A percentile compares a stretch with the other conserved stretches of the same genome.
Evolutionary conservation across 2,329 filamentous ascomycete genomes (phyloP).

Genomic region (Cordyceps tenuipes): DNA sequence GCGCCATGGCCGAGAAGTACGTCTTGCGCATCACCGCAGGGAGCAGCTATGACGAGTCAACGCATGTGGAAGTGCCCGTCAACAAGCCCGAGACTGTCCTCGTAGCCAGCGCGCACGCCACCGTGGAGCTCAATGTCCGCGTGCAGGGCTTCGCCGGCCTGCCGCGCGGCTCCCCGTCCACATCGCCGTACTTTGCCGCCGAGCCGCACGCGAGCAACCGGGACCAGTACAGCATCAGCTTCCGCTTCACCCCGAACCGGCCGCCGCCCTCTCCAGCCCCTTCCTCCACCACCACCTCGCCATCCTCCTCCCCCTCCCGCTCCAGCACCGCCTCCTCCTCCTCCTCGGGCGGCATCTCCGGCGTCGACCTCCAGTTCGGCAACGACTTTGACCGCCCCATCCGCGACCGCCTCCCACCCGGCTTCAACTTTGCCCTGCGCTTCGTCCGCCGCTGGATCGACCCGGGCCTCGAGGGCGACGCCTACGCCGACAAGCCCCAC

Average conservation of each 20-base stretch:
- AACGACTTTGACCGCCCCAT: conserved; percentile 95
- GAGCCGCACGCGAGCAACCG: conserved; percentile 55
- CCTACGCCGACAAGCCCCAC: conserved; percentile 77
- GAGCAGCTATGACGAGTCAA: conserved; percentile 60
- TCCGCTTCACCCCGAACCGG: conserved; percentile 65
- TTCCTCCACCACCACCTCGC: conserved; percentile 2
- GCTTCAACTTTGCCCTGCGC: conserved; percentile 75
- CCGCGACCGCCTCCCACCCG: conserved; percentile 73
- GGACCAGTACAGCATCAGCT: conserved; percentile 80
- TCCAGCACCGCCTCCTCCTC: conserved; percentile 1
- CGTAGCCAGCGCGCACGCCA: conserved; percentile 56
- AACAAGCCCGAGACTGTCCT: conserved; percentile 57
- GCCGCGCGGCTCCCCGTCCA: conserved; percentile 58
- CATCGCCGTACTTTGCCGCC: conserved; percentile 68
- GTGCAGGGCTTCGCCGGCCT: conserved; percentile 62
- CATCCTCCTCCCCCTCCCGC: conserved; percentile 8
- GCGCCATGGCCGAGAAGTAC: conserved; percentile 55
- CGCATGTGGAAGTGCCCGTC: conserved; percentile 67
- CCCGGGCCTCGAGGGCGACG: conserved; percentile 81
- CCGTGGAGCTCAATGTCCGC: conserved; percentile 63
- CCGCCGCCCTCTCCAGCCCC: too few species aligned
- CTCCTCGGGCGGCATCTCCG: conserved; percentile 48
- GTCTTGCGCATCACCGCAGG: conserved; percentile 77
- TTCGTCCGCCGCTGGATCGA: conserved; percentile 89
- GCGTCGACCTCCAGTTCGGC: conserved; percentile 74